phyloP scores from a whole-genome alignment of 208 protist species.

The Trypanosoma lewisi region DNA sequence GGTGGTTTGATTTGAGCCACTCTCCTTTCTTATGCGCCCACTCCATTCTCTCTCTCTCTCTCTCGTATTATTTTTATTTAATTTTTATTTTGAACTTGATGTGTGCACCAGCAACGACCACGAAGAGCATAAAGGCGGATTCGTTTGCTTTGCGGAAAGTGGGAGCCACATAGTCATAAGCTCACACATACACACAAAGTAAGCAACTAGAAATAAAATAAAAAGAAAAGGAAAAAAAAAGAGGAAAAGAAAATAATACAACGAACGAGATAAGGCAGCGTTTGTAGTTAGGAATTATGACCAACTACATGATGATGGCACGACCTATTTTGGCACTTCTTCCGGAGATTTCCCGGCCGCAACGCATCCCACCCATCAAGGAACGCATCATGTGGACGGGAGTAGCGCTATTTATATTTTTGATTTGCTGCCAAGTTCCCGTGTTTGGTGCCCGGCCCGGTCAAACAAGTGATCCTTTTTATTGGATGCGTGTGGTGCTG shows the following conservation, averaged over 20 bases:
- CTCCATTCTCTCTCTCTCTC: slow-evolving; percentile 11
- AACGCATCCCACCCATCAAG: slow-evolving; percentile 87
- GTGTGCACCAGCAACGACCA: not conserved
- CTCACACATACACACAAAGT: not conserved
- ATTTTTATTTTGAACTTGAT: slow-evolving; percentile 19
- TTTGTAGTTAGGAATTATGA: slow-evolving; percentile 4
- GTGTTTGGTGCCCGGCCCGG: slow-evolving; percentile 97
- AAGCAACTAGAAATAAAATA: slow-evolving; percentile 9
- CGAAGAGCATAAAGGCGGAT: slow-evolving; percentile 19
- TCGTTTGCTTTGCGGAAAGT: not conserved
- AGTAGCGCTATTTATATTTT: slow-evolving; percentile 98
- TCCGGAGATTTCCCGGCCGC: slow-evolving; percentile 94
- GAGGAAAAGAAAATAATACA: slow-evolving; percentile 21
- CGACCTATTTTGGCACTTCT: slow-evolving; percentile 95
- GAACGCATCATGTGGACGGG: slow-evolving; percentile 99
- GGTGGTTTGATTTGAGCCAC: no score
- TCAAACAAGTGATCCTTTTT: slow-evolving; percentile 98
- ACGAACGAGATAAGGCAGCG: slow-evolving; percentile 10
- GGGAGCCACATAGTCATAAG: not conserved
- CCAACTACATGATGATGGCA: slow-evolving; percentile 80
- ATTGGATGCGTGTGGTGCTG: slow-evolving; percentile 99
- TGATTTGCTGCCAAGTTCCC: slow-evolving; percentile 99
- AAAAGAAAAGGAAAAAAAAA: slow-evolving; percentile 26
- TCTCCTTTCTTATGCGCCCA: not conserved
- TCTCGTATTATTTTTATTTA: slow-evolving; percentile 23